Evolutionary conservation across 371 early-diverging fungal species (phyloP).

Genomic region (Rhizopus sp.): DNA sequence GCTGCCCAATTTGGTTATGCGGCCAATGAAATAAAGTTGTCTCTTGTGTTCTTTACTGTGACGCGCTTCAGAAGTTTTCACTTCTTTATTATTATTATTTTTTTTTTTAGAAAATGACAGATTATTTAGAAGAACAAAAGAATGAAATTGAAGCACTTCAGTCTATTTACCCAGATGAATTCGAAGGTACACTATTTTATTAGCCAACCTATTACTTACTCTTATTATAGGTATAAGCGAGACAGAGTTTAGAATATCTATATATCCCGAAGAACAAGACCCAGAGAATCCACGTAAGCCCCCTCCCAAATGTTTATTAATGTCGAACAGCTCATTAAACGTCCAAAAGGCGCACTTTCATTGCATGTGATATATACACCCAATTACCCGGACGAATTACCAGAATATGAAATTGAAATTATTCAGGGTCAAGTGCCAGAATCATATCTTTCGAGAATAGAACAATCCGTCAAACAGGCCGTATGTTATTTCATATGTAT

Average conservation of each 20-base stretch:
- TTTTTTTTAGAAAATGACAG: slow-evolving; percentile 34
- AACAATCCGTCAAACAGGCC: slow-evolving; percentile 43
- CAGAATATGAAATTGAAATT: slow-evolving; percentile 65
- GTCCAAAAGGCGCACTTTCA: slow-evolving; percentile 43
- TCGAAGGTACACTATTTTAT: slow-evolving; percentile 52
- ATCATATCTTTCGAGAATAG: slow-evolving; percentile 50
- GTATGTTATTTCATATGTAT: slow-evolving; percentile 34
- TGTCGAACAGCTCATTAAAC: not conserved
- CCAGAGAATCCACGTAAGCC: slow-evolving; percentile 56
- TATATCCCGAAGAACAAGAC: slow-evolving; percentile 61
- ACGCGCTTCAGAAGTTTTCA: too few relatives aligned
- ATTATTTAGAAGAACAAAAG: slow-evolving; percentile 77
- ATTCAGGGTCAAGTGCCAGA: slow-evolving; percentile 50
- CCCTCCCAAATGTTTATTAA: not conserved
- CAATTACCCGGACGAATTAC: slow-evolving; percentile 86
- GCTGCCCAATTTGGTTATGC: not conserved
- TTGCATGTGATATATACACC: slow-evolving; percentile 81
- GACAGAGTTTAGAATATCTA: slow-evolving; percentile 46
- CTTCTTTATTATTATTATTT: too few relatives aligned
- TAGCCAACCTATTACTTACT: not conserved
- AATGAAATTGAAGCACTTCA: slow-evolving; percentile 91
- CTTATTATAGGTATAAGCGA: slow-evolving; percentile 28
- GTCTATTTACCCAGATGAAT: slow-evolving; percentile 93
- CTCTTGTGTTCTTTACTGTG: too few relatives aligned
- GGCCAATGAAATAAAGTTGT: not conserved